Evolutionary conservation across 305 asterid species (phyloP).

Genomic region (Fraxinus nigra): DNA sequence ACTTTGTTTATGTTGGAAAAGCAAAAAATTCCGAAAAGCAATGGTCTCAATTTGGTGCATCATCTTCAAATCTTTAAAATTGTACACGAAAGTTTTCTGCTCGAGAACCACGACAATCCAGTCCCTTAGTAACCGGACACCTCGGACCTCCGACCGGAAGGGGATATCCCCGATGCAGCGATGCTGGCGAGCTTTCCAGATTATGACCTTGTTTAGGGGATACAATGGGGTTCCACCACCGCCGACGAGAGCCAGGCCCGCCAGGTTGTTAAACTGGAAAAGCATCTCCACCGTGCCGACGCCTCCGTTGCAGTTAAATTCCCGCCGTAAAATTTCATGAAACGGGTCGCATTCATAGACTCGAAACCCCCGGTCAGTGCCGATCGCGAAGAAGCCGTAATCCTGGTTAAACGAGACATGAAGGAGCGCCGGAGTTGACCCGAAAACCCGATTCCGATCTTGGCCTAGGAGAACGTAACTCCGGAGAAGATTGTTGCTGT

Average conservation of each 20-base stretch:
- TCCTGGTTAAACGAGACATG: background rate
- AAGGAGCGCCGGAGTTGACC: background rate
- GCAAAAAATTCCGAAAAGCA: background rate
- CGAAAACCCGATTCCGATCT: background rate
- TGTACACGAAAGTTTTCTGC: slow-evolving; percentile 54
- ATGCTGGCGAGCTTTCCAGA: slow-evolving; percentile 55
- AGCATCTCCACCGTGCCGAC: slow-evolving; percentile 36
- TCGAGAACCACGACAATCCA: slow-evolving; percentile 49
- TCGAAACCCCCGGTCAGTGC: background rate
- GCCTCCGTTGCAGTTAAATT: background rate
- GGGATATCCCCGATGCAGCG: slow-evolving; percentile 53
- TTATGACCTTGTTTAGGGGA: slow-evolving; percentile 52
- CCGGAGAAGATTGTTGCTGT: background rate
- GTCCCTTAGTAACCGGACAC: slow-evolving; percentile 25
- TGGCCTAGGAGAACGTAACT: background rate
- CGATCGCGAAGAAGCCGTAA: background rate
- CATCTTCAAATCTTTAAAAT: slow-evolving; percentile 48
- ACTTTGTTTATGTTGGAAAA: background rate
- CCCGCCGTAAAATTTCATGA: background rate
- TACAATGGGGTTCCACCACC: slow-evolving; percentile 49
- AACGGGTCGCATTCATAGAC: background rate
- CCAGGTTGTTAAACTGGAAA: slow-evolving; percentile 44
- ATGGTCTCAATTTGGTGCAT: slow-evolving; percentile 59
- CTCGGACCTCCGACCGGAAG: slow-evolving; percentile 35
- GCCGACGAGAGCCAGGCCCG: slow-evolving; percentile 37